Conservation (phyloP, 2,329 filamentous ascomycete genomes). For the Colletotrichum scovillei region DNA sequence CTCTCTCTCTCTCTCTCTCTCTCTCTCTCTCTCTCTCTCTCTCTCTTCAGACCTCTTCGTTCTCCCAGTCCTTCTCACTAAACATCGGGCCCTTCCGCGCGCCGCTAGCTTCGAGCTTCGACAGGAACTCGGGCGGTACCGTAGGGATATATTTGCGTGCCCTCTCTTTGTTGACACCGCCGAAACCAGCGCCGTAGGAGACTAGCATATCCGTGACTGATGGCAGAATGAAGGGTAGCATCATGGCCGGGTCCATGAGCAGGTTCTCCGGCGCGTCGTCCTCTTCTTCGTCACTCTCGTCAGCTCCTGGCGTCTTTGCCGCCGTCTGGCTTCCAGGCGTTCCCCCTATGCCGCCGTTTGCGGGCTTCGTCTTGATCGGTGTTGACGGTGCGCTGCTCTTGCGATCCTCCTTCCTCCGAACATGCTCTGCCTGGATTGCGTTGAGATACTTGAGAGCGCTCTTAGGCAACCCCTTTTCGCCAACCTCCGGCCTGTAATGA, state of each 20-base stretch:
- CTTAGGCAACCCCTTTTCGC: slow-evolving; percentile 91
- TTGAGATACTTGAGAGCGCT: slow-evolving; percentile 88
- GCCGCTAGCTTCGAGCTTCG: slow-evolving; percentile 78
- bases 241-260: slow-evolving; percentile 87
- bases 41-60: slow-evolving; percentile 64
- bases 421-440: slow-evolving; percentile 80
- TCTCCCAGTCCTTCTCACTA: slow-evolving; percentile 74
- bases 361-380: slow-evolving; percentile 51
- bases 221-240: slow-evolving; percentile 94
- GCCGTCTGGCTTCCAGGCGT: slow-evolving; percentile 54
- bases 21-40: background rate
- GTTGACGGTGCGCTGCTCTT: slow-evolving; percentile 59
- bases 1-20: no score
- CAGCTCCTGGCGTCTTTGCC: slow-evolving; percentile 48
- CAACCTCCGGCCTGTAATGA: slow-evolving; percentile 94
- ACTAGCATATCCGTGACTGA: slow-evolving; percentile 98
- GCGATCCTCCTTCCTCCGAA: slow-evolving; percentile 67
- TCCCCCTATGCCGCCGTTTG: slow-evolving; percentile 57
- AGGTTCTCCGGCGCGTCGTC: slow-evolving; percentile 79
- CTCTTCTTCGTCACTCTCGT: slow-evolving; percentile 63
- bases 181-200: slow-evolving; percentile 93
- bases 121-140: slow-evolving; percentile 91
- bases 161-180: slow-evolving; percentile 89
- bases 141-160: slow-evolving; percentile 97
- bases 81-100: slow-evolving; percentile 66